A percentile compares a stretch with the other conserved stretches of the same genome.
These are phyloP conservation scores for Orbilia brochopaga DNA, from an alignment of 2,329 filamentous ascomycete genomes.

Conservation along the genomic window DNA sequence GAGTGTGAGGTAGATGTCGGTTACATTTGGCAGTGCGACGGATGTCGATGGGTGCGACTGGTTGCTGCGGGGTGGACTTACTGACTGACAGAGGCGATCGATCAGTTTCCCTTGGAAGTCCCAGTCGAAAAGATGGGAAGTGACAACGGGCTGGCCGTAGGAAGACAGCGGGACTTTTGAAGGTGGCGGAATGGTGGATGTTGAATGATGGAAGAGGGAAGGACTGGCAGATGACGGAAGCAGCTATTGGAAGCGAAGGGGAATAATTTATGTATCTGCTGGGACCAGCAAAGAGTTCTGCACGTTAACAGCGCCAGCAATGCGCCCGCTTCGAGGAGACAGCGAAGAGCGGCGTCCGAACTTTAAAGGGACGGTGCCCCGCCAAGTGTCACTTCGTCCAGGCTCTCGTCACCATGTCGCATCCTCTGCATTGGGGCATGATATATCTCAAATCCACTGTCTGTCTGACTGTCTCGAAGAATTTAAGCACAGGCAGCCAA, in stretches of 20 bases:
- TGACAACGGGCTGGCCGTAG: no score
- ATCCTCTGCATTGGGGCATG: not conserved
- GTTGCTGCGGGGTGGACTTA: not conserved
- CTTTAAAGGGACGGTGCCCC: slow-evolving; percentile 21
- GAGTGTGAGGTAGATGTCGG: not conserved
- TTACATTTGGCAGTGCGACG: not conserved
- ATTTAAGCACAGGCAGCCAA: slow-evolving; percentile 9
- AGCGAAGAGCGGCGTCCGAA: slow-evolving; percentile 21
- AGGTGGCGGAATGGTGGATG: slow-evolving; percentile 17
- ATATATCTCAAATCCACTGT: no score
- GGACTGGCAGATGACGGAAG: slow-evolving; percentile 21
- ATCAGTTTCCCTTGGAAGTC: no score
- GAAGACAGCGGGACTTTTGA: slow-evolving; percentile 12
- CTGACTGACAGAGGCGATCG: slow-evolving; percentile 5
- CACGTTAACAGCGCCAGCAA: no score
- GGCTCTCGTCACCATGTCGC: not conserved
- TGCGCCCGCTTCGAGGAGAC: not conserved
- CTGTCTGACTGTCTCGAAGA: no score
- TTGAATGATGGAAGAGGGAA: slow-evolving; percentile 2
- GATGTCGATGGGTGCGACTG: not conserved
- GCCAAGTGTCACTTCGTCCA: not conserved
- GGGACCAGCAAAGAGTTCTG: not conserved
- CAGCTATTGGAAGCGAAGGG: slow-evolving; percentile 34
- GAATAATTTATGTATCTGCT: not conserved
- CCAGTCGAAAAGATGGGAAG: no score